Conservation (phyloP, 2,329 filamentous ascomycete species). For the Sarocladiaceae sp. region DNA sequence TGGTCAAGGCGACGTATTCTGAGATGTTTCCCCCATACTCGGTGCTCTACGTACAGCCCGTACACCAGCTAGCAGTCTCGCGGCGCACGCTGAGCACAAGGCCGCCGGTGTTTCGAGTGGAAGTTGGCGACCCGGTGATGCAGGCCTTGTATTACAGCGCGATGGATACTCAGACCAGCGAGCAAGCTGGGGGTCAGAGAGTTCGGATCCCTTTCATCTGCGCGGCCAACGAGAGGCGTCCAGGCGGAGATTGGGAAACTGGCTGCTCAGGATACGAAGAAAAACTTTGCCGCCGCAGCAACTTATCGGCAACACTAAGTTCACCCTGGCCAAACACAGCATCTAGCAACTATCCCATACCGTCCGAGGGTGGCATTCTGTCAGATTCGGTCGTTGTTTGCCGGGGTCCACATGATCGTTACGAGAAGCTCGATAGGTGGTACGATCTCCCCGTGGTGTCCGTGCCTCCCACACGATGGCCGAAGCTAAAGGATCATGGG, state of each 20-base stretch:
- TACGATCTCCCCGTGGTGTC: constrained; percentile 63
- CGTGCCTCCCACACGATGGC: constrained; percentile 64
- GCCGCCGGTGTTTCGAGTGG: constrained; percentile 44
- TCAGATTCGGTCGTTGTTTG: constrained; percentile 68
- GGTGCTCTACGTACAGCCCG: constrained; percentile 47
- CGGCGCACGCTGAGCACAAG: constrained; percentile 27
- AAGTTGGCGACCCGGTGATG: constrained; percentile 52
- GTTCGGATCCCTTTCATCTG: constrained; percentile 60
- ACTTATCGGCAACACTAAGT: constrained; percentile 61
- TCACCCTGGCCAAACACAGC: constrained; percentile 48
- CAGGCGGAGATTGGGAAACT: constrained; percentile 76
- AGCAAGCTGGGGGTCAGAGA: constrained; percentile 24
- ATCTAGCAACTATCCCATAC: constrained; percentile 62
- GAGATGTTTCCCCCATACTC: constrained; percentile 52
- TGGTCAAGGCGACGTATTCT: constrained; percentile 51
- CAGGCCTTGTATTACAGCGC: constrained; percentile 51
- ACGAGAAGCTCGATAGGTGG: constrained; percentile 51
- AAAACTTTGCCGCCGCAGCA: constrained; percentile 67
- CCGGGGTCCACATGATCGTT: constrained; percentile 61
- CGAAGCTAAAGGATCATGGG: constrained; percentile 64
- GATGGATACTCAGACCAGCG: constrained; percentile 29
- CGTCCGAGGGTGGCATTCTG: constrained; percentile 61
- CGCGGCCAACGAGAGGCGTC: constrained; percentile 67
- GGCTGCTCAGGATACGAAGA: constrained; percentile 49
- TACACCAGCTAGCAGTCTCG: constrained; percentile 37